Percentiles rank a stretch among this genome's conserved stretches.
Evolutionary conservation across 164 flowering plant genomes (phyloP).

Genomic region (Magnolia sinica): DNA sequence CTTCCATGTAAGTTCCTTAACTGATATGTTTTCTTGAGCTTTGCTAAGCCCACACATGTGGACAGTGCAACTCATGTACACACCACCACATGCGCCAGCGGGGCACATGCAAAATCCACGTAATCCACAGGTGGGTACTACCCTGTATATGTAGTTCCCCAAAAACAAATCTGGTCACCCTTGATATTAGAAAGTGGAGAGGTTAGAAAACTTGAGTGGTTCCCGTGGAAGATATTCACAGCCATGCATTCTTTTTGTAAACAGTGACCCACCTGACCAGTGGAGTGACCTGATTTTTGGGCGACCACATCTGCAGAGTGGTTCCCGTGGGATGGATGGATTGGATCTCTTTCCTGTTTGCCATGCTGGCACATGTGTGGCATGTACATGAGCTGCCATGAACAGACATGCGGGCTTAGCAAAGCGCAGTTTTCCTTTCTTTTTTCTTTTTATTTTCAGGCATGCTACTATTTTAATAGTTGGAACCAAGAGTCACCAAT

Average conservation of each 20-base stretch:
- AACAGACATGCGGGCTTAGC: neutral
- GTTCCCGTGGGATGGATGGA: neutral
- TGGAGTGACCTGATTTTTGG: neutral
- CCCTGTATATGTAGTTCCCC: neutral
- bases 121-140: neutral
- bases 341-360: neutral
- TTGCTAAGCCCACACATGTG: neutral
- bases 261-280: neutral
- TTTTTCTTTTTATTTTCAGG: too few species aligned
- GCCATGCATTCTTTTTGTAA: neutral
- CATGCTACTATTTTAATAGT: too few species aligned
- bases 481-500: too few species aligned
- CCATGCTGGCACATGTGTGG: neutral
- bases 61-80: neutral
- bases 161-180: neutral
- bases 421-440: too few species aligned
- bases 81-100: too few species aligned
- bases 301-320: neutral
- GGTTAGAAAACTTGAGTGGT: neutral
- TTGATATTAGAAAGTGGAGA: neutral
- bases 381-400: neutral
- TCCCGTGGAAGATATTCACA: too few species aligned
- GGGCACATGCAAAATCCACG: neutral
- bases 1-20: conserved; percentile 58
- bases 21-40: neutral